Conservation (phyloP, 345 rosid species). For the Citrus australasica region DNA sequence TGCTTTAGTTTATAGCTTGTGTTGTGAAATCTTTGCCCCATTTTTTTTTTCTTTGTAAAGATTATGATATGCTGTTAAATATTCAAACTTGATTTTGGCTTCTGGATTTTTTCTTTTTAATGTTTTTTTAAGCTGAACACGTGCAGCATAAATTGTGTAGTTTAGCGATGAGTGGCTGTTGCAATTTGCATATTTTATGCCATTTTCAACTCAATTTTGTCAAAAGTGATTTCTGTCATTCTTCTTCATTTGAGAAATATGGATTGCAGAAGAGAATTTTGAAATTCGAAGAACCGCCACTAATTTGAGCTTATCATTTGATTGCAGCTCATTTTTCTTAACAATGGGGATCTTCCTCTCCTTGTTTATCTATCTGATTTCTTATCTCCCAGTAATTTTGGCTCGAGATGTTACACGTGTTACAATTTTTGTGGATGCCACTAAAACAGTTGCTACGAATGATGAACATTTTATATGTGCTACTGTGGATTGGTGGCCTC, state of each 20-base stretch:
- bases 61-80: not conserved
- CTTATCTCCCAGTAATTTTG: constrained; percentile 38
- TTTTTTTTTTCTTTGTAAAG: not conserved
- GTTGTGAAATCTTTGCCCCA: not conserved
- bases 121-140: not conserved
- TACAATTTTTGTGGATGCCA: constrained; percentile 54
- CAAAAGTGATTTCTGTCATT: not conserved
- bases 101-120: not conserved
- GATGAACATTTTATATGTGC: constrained; percentile 89
- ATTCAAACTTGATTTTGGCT: not conserved
- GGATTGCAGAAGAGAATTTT: not conserved
- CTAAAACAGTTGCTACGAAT: constrained; percentile 43
- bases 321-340: constrained; percentile 28
- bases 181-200: not conserved
- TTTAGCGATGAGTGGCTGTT: not conserved
- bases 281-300: not conserved
- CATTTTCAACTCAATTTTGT: not conserved
- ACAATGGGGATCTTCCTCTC: constrained; percentile 42
- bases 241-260: not conserved
- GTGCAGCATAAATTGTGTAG: not conserved
- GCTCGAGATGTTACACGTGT: constrained; percentile 44
- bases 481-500: constrained; percentile 99
- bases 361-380: constrained; percentile 37
- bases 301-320: not conserved
- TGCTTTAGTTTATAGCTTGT: not conserved